phyloP scores from a whole-genome alignment of 2,329 filamentous ascomycete species.

The Davidsoniella neocaledoniae region DNA sequence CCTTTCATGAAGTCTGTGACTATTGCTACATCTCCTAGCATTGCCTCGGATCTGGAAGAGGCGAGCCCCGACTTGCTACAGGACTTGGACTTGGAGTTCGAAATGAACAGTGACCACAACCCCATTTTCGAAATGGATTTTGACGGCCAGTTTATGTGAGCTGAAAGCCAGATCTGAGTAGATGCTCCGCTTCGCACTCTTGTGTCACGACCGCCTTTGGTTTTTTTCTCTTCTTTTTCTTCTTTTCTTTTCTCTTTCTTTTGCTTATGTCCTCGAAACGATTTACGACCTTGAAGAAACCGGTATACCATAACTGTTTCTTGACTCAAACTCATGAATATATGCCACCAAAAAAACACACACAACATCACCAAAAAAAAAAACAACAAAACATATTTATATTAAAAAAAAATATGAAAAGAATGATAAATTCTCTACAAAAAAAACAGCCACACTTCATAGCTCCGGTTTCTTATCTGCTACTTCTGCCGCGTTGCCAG shows the following conservation, averaged over 20 bases:
- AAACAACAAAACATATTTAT: conserved; percentile 1
- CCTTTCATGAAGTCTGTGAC: conserved; percentile 7
- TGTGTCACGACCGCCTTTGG: background rate
- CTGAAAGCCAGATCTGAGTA: background rate
- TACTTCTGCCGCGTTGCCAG: background rate
- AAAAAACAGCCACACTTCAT: conserved; percentile 1
- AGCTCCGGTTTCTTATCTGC: background rate
- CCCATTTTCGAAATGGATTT: background rate
- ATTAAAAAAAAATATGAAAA: conserved; percentile 9
- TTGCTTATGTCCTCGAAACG: conserved; percentile 4
- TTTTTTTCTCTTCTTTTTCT: background rate
- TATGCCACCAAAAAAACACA: conserved; percentile 1
- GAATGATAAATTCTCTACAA: conserved; percentile 3
- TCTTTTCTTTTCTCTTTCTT: background rate
- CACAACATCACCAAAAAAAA: conserved; percentile 5
- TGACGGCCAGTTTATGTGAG: background rate
- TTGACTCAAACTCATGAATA: background rate
- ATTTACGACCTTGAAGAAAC: conserved; percentile 1
- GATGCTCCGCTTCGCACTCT: background rate
- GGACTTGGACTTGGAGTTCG: background rate
- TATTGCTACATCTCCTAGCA: background rate
- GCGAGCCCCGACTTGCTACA: background rate
- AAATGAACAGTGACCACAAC: background rate
- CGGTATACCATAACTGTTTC: background rate
- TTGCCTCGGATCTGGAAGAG: background rate